Percentiles rank a stretch among this genome's conserved stretches.
These are phyloP conservation scores for Pseudocohnilembus persalinus DNA, from an alignment of 169 alveolate species.

Conservation along the genomic window DNA sequence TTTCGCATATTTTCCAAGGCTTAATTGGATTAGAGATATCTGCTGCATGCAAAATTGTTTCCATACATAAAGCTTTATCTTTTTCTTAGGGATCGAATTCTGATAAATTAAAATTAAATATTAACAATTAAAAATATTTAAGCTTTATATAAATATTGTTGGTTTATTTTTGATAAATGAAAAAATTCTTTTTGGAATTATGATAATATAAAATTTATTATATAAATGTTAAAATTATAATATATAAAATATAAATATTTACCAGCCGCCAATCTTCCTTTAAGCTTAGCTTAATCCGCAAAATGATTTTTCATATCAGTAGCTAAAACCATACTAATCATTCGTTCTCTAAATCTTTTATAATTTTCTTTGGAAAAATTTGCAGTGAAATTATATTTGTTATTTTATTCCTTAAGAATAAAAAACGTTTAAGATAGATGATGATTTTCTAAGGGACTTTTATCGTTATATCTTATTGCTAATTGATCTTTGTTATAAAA, in stretches of 20 bases:
- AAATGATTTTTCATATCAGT: conserved; percentile 62
- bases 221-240: no score
- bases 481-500: conserved; percentile 10
- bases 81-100: conserved; percentile 45
- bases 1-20: conserved; percentile 23
- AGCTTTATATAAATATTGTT: no score
- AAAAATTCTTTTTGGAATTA: no score
- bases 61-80: conserved; percentile 46
- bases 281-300: conserved; percentile 32
- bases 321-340: conserved; percentile 50
- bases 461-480: conserved; percentile 66
- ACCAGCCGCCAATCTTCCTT: conserved; percentile 38
- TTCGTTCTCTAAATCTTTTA: conserved; percentile 55
- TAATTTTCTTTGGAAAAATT: conserved; percentile 33
- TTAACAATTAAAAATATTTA: neutral
- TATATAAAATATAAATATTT: neutral
- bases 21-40: conserved; percentile 48
- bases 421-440: conserved; percentile 54
- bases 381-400: conserved; percentile 29
- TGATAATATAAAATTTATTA: neutral
- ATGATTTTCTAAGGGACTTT: conserved; percentile 61
- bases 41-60: conserved; percentile 39
- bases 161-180: no score
- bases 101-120: neutral
- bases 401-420: conserved; percentile 27